phyloP scores from a whole-genome alignment of 768 basidiomycete genomes.

The Lactarius indigo region DNA sequence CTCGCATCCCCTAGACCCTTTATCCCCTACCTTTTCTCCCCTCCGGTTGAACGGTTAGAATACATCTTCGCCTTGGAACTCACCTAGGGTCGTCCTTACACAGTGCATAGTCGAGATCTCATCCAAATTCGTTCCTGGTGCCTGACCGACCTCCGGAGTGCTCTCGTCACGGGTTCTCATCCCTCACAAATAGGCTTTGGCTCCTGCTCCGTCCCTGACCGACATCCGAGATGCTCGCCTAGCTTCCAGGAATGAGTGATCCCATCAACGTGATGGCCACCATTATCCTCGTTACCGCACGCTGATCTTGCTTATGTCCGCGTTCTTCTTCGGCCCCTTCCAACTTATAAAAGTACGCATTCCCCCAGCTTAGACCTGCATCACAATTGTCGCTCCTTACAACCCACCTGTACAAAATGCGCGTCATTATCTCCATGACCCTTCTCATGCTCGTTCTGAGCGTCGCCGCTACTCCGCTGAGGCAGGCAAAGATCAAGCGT shows the following conservation, averaged over 20 bases:
- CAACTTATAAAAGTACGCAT: constrained; percentile 5
- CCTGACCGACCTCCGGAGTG: no score
- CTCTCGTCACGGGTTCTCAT: no score
- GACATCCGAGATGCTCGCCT: not conserved
- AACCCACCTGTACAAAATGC: not conserved
- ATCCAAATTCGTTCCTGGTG: no score
- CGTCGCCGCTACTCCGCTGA: constrained; percentile 24
- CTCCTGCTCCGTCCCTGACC: not conserved
- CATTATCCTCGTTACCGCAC: constrained; percentile 1
- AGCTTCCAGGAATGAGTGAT: not conserved
- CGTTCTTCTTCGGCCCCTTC: not conserved
- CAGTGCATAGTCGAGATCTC: not conserved
- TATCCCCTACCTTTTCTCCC: not conserved
- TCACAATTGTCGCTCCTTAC: not conserved
- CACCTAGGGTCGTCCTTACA: not conserved
- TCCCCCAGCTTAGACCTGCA: not conserved
- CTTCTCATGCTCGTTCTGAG: constrained; percentile 14
- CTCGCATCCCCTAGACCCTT: not conserved
- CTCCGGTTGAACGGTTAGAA: no score
- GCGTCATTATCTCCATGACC: not conserved
- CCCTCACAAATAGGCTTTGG: not conserved
- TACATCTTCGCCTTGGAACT: not conserved
- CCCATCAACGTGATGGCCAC: not conserved
- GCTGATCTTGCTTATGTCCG: not conserved
- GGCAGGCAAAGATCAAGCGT: constrained; percentile 31